Evolutionary conservation across 768 basidiomycete species (phyloP), one percentile per base, ranked within the genome.

Genomic region (Auriscalpium microsporum): DNA sequence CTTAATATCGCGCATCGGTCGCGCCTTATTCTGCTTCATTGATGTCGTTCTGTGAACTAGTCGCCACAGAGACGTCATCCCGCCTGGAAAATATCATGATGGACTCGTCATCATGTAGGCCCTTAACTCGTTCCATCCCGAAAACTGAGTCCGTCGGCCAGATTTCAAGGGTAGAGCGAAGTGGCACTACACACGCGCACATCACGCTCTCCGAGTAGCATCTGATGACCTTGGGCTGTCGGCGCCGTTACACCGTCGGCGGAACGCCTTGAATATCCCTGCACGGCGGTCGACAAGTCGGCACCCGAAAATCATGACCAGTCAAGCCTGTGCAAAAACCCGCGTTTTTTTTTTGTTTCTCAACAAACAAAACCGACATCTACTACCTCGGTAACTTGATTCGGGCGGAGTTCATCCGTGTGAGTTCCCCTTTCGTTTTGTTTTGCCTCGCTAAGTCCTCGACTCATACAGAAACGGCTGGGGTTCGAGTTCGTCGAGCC

Each of bases 201-300:
- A n/a, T n/a, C n/a, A n/a, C n/a, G n/a, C n/a, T n/a, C n/a, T 33
- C 23, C 62, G 17, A 56, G 56, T 70, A 68, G 45, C 66, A 59
- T 45, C 50, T 70, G 4, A 69, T 11, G 67, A 69, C 40, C 66
- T 69, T 28, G 65, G 68, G n/a, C 23, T 63, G 9, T 64, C 69
- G n/a, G n/a, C n/a, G n/a, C n/a, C n/a, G n/a, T n/a, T n/a, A n/a
- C n/a, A n/a, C n/a, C n/a, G n/a, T n/a, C n/a, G n/a, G n/a, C n/a
- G n/a, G n/a, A n/a, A n/a, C n/a, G n/a, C n/a, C n/a, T n/a, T n/a
- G 65, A 47, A 17, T 8, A 8, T 56, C 65, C 2, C 54, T 65
- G 14, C 54, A 50, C 17, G 63, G 63, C 1, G 68, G 63, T n/a
- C 7, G 65, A 67, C 50, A 60, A 54, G 23, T 42, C 56, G 16